Evolutionary conservation across 768 basidiomycete species (phyloP), one percentile per base, ranked within the genome.

Genomic region (Podaxis mareebaensis): DNA sequence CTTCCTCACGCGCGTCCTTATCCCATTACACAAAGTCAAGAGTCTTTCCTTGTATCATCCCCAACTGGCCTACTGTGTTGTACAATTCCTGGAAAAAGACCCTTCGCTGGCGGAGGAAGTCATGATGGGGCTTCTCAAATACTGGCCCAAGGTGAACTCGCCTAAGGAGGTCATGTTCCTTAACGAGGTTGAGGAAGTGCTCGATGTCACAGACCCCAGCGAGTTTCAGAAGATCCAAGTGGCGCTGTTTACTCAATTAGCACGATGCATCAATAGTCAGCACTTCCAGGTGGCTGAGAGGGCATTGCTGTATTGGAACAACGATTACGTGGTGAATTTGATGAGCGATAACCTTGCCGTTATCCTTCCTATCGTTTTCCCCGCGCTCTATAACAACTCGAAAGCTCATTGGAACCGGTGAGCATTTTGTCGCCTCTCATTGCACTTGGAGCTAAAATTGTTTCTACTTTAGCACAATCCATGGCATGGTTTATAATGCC

Each of bases 91-190:
- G 66, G 97, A 99, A 75, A 99, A 99, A 79, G 97, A 99, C 66
- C 84, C 94, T 2, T 75, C 85, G 5, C 81, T 99, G 52, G 96
- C 95, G 22, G 93, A 99, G 77, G 96, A 99, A 42, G 97, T 99
- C 30, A 91, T 99, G 79, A 79, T 95, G 68, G 97, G 97, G 20
- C 81, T 99, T n/a, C 85, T 99, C 73, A 91, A 91, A 75, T 99
- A 85, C 76, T 99, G 97, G 97, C 97, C 97, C 36, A 99, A 99
- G 76, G 97, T 99, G 69, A 99, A 99, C 76, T 95, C 93, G 38
- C 96, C 96, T 15, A 99, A 99, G 80, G 97, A 99, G 72, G 97
- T 99, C 76, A 99, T 99, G 97, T 99, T 93, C 79, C 81, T 99
- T 63, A 98, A 98, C 76, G 97, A 99, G 79, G 94, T 99, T 58